Evolutionary conservation across 2,329 filamentous ascomycete species (phyloP).

Genomic region (Colletotrichum lentis): DNA sequence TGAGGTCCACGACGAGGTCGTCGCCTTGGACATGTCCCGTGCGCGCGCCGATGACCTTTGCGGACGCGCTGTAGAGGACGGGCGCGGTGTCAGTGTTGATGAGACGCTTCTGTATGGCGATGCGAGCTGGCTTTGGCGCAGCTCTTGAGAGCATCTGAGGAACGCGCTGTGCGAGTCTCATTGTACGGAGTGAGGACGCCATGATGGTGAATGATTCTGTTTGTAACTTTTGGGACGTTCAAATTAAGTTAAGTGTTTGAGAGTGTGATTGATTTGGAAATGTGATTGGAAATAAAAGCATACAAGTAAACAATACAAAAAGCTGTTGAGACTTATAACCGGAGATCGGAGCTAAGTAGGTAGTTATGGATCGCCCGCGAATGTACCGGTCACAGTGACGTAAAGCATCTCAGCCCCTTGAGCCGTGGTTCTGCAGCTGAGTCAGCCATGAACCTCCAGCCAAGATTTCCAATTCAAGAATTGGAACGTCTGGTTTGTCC

Average conservation of each 20-base stretch:
- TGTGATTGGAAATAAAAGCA: not conserved
- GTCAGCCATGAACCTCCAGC: not conserved
- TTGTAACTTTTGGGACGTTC: not conserved
- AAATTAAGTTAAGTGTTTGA: too few species aligned
- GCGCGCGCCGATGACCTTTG: constrained; percentile 51
- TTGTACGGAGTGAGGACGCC: constrained; percentile 17
- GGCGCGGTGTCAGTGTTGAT: constrained; percentile 52
- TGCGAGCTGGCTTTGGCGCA: not conserved
- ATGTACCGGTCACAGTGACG: constrained; percentile 20
- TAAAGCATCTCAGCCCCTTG: constrained; percentile 1
- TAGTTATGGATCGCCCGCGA: constrained; percentile 1
- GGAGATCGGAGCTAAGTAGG: not conserved
- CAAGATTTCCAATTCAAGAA: not conserved
- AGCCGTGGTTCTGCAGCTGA: not conserved
- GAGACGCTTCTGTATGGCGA: constrained; percentile 40
- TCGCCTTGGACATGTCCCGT: constrained; percentile 44
- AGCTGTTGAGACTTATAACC: not conserved
- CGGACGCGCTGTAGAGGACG: constrained; percentile 49
- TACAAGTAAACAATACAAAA: too few species aligned
- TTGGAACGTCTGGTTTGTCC: not conserved
- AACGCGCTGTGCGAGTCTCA: constrained; percentile 24
- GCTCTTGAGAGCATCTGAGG: constrained; percentile 9
- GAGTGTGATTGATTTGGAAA: not conserved
- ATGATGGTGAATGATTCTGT: not conserved
- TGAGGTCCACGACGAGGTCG: constrained; percentile 47